Evolutionary conservation across 768 basidiomycete genomes (phyloP), one percentile per base, ranked within the genome.

Genomic region (Lenzites betulinus): DNA sequence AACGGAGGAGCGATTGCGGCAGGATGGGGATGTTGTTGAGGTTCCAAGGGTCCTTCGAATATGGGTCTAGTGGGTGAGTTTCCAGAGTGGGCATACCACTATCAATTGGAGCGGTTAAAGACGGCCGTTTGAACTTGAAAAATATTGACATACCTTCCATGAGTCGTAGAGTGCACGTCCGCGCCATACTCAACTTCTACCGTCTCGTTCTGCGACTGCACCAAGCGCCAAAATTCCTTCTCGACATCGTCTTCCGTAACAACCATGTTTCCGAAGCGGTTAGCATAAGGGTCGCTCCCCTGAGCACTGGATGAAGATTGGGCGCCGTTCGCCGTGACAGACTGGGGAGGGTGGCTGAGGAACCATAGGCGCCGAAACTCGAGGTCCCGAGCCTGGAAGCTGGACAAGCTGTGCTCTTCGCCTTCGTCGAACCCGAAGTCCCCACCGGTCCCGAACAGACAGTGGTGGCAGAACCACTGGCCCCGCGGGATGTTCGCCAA

Each of bases 131-230:
- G 61, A 51, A 53, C 49, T 51, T 50, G 23, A 47, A 55, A 28
- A 9, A 58, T 59, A 36, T 44, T 12, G 52, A 44, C 83, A 62
- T 73, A 95, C 95, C 94, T 98, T 74, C 96, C 96, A 67, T 98
- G 94, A 8, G 92, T 96, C 1, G 95, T 95, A 9, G 95, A 96
- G 75, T 98, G 95, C 35, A 99, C 90, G 73, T 99, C 97, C 1
- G 97, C 97, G n/a, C 97, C 97, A 71, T 99, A 99, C 74, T 99
- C 97, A 35, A 98, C 89, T 73, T 99, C 97, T 18, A 99, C 95
- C 0, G 93, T 95, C 71, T 98, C 95, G 43, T 82, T 78, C 57
- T 85, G 83, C 18, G 90, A 90, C 73, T 97, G 91, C 11, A 98
- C 95, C 51, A 99, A 82, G 35, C 95, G 83, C 97, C 97, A 99